Evolutionary conservation across 1,139 yeast species (phyloP).

Genomic region (Pichiaceae sp.): DNA sequence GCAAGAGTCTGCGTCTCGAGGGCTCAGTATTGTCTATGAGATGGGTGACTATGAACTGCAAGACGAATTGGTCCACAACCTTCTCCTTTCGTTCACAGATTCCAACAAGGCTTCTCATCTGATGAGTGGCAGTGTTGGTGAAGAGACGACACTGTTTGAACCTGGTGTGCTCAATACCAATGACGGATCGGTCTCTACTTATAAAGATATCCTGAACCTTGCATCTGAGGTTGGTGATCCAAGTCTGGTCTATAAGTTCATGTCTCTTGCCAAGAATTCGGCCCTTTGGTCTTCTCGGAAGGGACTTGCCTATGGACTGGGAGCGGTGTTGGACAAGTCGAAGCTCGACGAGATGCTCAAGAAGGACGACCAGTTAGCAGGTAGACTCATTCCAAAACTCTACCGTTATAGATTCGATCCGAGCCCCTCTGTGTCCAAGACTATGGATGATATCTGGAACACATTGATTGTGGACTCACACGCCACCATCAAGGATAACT

Average conservation of each 20-base stretch:
- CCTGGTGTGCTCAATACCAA: constrained; percentile 73
- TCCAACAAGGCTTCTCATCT: constrained; percentile 38
- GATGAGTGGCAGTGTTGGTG: constrained; percentile 62
- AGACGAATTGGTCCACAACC: constrained; percentile 66
- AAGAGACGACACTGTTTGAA: constrained; percentile 80
- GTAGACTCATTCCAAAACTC: constrained; percentile 68
- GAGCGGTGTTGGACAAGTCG: constrained; percentile 73
- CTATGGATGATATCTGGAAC: constrained; percentile 89
- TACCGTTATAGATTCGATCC: constrained; percentile 87
- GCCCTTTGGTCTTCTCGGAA: constrained; percentile 89
- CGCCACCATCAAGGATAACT: constrained; percentile 44
- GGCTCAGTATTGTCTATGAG: constrained; percentile 75
- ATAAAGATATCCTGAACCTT: constrained; percentile 71
- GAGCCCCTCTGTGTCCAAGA: constrained; percentile 57
- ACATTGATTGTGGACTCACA: constrained; percentile 55
- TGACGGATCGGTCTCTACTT: constrained; percentile 74
- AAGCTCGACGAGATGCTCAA: constrained; percentile 58
- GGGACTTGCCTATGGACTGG: constrained; percentile 91
- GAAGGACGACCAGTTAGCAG: constrained; percentile 45
- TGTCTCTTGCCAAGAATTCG: constrained; percentile 85
- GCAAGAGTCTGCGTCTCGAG: constrained; percentile 90
- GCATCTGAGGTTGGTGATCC: constrained; percentile 97
- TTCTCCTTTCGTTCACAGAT: constrained; percentile 74
- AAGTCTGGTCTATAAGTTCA: constrained; percentile 83
- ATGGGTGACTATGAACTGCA: constrained; percentile 61